Evolutionary conservation across 495 filamentous ascomycete genomes (phyloP), one percentile per base, ranked within the genome.

Genomic region (Bathelium albidoporum): DNA sequence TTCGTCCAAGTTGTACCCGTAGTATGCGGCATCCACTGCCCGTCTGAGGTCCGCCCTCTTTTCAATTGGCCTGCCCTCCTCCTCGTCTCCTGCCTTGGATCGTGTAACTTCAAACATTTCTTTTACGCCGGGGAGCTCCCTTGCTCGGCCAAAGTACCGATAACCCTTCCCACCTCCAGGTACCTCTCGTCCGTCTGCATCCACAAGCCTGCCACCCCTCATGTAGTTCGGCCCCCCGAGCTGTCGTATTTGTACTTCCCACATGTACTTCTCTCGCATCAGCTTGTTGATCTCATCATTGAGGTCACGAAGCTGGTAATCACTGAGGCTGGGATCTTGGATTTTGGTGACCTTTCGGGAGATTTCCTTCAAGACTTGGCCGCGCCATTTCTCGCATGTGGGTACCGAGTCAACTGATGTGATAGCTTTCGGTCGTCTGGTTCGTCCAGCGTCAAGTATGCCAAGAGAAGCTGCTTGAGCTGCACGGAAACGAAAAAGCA

Each of bases 261-360:
- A 98, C 82, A 94, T 89, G 79, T 91, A 89, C 75, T 98, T 98
- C 81, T 98, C 94, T 60, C 91, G 87, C 89, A 98, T 96, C 59
- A 95, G 83, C 76, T 95, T 95, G 78, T 98, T 98, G 81, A 98
- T 95, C 77, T 98, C 95, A 75, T 98, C 94, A 76, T 98, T 98
- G 68, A 98, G 80, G 74, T 98, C 94, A 64, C 94, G 87, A 76
- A 98, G 92, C 79, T 97, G 94, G 79, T 86, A 97, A 79, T 98
- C 94, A 76, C 85, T 89, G 16, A 97, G 81, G 32, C 86, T 86
- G 7, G 80, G 75, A 67, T 97, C 95, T 73, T 97, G 94, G 79
- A 98, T 97, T 69, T 90, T 88, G 55, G 90, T 87, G 24, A 97
- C 89, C 75, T 97, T 97, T 73, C 94, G 90, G 62, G 89, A 94